Conservation (phyloP, 306 rosid genomes). For the Ormosia semicastrata region DNA sequence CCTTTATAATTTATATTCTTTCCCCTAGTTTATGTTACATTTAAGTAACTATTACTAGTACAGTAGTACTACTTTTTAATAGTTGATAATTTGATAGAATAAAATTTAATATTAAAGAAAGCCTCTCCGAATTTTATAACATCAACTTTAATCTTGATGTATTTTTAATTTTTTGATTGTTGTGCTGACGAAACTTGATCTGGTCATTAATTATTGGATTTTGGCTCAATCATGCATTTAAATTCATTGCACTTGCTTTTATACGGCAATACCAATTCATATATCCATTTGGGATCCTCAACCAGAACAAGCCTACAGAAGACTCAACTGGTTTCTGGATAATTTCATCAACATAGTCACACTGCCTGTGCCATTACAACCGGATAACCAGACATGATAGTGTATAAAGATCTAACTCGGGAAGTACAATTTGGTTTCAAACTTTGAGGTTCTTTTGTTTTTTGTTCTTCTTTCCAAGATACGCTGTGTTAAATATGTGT, state of each 20-base stretch:
- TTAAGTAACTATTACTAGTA: too few relatives aligned
- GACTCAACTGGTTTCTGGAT: background rate
- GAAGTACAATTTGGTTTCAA: background rate
- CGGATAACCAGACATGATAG: background rate
- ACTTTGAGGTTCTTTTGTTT: too few relatives aligned
- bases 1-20: background rate
- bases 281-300: background rate
- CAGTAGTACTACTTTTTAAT: background rate
- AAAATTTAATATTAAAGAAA: too few relatives aligned
- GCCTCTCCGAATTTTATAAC: background rate
- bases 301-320: background rate
- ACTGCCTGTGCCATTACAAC: background rate
- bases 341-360: background rate
- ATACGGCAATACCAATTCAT: background rate
- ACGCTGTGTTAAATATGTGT: too few relatives aligned
- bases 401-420: background rate
- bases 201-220: background rate
- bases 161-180: background rate
- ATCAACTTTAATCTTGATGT: background rate
- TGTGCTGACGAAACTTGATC: background rate
- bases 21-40: background rate
- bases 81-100: background rate
- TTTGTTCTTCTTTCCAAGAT: too few relatives aligned
- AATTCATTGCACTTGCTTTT: background rate
- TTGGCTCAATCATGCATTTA: background rate